Evolutionary conservation across 2,329 filamentous ascomycete species (phyloP).

Genomic region (Aureobasidium subglaciale): DNA sequence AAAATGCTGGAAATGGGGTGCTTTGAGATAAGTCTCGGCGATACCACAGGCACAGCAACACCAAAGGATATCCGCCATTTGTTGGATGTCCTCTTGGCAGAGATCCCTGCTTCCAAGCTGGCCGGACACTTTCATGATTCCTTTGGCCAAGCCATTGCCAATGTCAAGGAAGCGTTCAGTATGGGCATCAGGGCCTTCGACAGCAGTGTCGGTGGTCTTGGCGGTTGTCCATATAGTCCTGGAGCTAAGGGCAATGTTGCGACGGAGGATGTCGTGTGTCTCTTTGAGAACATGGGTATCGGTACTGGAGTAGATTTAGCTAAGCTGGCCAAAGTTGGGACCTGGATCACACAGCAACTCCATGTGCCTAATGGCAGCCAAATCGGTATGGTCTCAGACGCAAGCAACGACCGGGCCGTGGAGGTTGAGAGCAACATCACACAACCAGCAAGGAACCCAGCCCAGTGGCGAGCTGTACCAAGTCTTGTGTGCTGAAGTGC

Average conservation of each 20-base stretch:
- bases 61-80: slow-evolving; percentile 62
- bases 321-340: slow-evolving; percentile 59
- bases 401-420: neutral
- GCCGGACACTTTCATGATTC: slow-evolving; percentile 88
- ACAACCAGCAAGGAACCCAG: neutral
- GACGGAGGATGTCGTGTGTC: slow-evolving; percentile 77
- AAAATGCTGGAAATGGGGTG: slow-evolving; percentile 76
- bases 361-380: slow-evolving; percentile 57
- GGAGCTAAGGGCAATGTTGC: slow-evolving; percentile 82
- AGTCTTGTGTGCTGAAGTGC: neutral
- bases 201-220: slow-evolving; percentile 69
- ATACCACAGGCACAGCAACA: slow-evolving; percentile 87
- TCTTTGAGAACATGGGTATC: slow-evolving; percentile 64
- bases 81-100: slow-evolving; percentile 56
- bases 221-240: slow-evolving; percentile 78
- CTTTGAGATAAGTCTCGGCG: slow-evolving; percentile 82
- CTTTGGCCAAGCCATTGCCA: slow-evolving; percentile 75
- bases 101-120: slow-evolving; percentile 63
- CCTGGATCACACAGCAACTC: slow-evolving; percentile 62
- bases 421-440: neutral
- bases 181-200: slow-evolving; percentile 75
- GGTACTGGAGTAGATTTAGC: slow-evolving; percentile 66
- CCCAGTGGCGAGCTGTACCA: neutral
- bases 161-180: slow-evolving; percentile 68
- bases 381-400: slow-evolving; percentile 52